phyloP scores from a whole-genome alignment of 345 rosid species.

The Euphorbia tirucalli region DNA sequence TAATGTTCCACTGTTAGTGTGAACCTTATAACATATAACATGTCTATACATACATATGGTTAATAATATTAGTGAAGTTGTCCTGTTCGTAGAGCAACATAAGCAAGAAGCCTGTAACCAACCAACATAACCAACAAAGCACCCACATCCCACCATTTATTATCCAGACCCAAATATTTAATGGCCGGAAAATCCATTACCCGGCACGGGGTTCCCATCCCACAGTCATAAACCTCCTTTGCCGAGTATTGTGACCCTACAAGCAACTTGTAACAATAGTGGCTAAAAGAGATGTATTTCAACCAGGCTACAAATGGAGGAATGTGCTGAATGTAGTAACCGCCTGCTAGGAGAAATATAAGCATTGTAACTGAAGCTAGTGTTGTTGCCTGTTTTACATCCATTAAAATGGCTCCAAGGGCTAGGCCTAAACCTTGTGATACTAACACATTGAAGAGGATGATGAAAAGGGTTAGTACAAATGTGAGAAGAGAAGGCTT shows the following conservation, averaged over 20 bases:
- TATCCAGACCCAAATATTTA: constrained; percentile 43
- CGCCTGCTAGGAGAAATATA: constrained; percentile 74
- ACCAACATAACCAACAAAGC: constrained; percentile 67
- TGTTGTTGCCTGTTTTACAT: constrained; percentile 76
- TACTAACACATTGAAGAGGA: constrained; percentile 75
- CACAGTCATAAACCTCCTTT: constrained; percentile 64
- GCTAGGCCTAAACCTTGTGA: constrained; percentile 86
- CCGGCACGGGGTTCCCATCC: constrained; percentile 47
- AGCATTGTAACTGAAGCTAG: constrained; percentile 83
- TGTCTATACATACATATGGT: constrained; percentile 1
- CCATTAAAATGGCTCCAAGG: constrained; percentile 81
- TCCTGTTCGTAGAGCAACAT: constrained; percentile 56
- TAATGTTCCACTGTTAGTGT: background rate
- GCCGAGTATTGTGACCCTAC: constrained; percentile 69
- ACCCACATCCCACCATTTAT: constrained; percentile 55
- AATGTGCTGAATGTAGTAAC: constrained; percentile 86
- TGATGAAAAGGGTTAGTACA: constrained; percentile 55
- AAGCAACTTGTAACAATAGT: constrained; percentile 82
- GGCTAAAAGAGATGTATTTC: constrained; percentile 80
- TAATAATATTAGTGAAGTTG: constrained; percentile 36
- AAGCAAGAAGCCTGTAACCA: constrained; percentile 76
- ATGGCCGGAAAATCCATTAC: constrained; percentile 75
- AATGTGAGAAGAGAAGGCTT: constrained; percentile 69
- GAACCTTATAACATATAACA: background rate
- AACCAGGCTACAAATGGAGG: constrained; percentile 82